phyloP scores from a whole-genome alignment of 2,329 filamentous ascomycete species.

The Fusarium metavorans region DNA sequence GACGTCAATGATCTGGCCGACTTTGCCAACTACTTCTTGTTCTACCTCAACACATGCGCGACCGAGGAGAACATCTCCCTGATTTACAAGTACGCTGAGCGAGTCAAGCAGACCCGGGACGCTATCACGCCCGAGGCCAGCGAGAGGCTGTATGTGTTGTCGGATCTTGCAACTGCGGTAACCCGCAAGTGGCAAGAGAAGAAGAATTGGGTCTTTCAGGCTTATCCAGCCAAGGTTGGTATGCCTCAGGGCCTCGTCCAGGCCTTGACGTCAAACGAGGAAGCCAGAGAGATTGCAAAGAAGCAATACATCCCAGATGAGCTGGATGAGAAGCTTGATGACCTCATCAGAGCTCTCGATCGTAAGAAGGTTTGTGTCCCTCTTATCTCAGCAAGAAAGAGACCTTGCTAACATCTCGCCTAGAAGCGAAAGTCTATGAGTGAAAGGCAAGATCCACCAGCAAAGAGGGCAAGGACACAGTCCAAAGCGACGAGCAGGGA shows the following conservation, averaged over 20 bases:
- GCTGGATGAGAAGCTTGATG: constrained; percentile 80
- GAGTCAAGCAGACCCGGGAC: constrained; percentile 90
- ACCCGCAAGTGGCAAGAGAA: constrained; percentile 89
- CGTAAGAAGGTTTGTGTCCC: constrained; percentile 72
- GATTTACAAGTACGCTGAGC: constrained; percentile 92
- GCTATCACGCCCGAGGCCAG: constrained; percentile 76
- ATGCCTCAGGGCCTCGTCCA: constrained; percentile 84
- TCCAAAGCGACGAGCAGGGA: constrained; percentile 52
- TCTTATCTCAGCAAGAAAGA: not conserved
- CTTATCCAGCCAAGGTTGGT: constrained; percentile 83
- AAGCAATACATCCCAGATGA: constrained; percentile 86
- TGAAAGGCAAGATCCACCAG: constrained; percentile 60
- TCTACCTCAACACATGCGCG: constrained; percentile 85
- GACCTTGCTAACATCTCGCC: constrained; percentile 38
- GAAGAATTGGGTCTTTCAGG: constrained; percentile 87
- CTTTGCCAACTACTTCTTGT: constrained; percentile 89
- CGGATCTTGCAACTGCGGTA: constrained; percentile 85
- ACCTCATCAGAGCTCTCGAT: constrained; percentile 72
- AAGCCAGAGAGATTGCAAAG: constrained; percentile 86
- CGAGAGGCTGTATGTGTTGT: constrained; percentile 85
- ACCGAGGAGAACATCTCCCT: constrained; percentile 88
- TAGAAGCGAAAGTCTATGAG: constrained; percentile 70
- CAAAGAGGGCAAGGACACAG: constrained; percentile 54
- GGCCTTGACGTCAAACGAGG: constrained; percentile 78
- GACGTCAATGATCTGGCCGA: constrained; percentile 78